These are phyloP conservation scores for Ogataea neopini DNA, from an alignment of 805 yeast genomes.

Conservation along the genomic window DNA sequence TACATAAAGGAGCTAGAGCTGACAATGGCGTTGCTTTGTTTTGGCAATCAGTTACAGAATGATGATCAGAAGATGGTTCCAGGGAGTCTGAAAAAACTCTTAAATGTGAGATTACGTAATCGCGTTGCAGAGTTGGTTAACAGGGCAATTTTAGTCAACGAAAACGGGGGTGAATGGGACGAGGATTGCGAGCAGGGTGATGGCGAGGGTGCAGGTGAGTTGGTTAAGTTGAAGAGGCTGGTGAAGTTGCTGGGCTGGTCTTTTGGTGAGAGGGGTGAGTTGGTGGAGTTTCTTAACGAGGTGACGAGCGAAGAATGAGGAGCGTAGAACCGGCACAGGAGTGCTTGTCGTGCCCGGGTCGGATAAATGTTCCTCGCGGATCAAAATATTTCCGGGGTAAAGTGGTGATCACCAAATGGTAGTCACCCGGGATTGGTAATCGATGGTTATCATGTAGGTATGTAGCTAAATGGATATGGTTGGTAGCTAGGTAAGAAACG, in stretches of 20 bases:
- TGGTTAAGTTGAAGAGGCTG: constrained; percentile 26
- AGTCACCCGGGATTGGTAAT: too few relatives aligned
- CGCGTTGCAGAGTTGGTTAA: constrained; percentile 74
- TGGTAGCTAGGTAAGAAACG: too few relatives aligned
- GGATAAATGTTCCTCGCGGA: not conserved
- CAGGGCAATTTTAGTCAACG: constrained; percentile 52
- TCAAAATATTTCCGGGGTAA: not conserved
- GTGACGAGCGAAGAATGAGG: not conserved
- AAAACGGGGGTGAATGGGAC: constrained; percentile 20
- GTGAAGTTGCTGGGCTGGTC: constrained; percentile 33
- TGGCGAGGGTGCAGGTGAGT: constrained; percentile 13
- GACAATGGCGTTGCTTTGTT: constrained; percentile 78
- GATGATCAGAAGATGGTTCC: constrained; percentile 44
- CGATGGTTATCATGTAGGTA: too few relatives aligned
- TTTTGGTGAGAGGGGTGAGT: constrained; percentile 13
- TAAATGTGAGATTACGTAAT: constrained; percentile 59
- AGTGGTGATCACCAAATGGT: too few relatives aligned
- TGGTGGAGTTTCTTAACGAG: constrained; percentile 12
- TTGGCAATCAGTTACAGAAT: constrained; percentile 35
- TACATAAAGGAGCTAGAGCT: constrained; percentile 74
- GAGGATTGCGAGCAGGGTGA: constrained; percentile 14
- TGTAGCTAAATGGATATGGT: too few relatives aligned
- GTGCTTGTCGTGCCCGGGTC: too few relatives aligned
- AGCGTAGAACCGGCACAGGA: too few relatives aligned
- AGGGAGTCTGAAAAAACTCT: constrained; percentile 50